phyloP scores from a whole-genome alignment of 345 rosid species.

The Eucalyptus pauciflora region DNA sequence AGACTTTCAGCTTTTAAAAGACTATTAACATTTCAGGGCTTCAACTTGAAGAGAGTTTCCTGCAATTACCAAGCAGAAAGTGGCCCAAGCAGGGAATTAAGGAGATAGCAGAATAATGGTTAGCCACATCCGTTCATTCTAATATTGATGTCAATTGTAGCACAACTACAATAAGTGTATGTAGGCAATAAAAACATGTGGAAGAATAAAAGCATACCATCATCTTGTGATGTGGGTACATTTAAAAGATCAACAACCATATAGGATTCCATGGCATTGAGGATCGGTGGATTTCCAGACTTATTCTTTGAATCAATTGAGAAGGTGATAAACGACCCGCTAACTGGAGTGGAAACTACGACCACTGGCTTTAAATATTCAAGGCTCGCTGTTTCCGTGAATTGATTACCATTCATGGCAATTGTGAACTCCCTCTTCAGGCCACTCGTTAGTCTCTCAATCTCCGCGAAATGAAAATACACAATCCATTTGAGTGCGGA shows the following conservation, averaged over 20 bases:
- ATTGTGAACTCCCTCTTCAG: not conserved
- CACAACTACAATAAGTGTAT: too few relatives aligned
- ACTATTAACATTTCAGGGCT: too few relatives aligned
- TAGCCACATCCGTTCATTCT: too few relatives aligned
- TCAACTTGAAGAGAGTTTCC: too few relatives aligned
- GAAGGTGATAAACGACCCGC: fast-evolving
- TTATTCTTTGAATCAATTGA: not conserved
- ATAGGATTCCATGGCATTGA: not conserved
- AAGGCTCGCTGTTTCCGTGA: not conserved
- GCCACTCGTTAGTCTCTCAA: not conserved
- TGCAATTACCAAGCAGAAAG: too few relatives aligned
- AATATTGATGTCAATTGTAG: too few relatives aligned
- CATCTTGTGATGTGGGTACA: not conserved
- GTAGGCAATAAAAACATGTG: not conserved
- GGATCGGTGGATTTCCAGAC: not conserved
- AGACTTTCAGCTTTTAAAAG: too few relatives aligned
- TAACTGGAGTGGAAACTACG: not conserved
- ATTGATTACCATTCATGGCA: not conserved
- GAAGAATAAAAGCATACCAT: not conserved
- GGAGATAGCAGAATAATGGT: too few relatives aligned
- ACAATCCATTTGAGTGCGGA: not conserved
- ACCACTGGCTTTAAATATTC: not conserved
- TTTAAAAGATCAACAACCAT: not conserved
- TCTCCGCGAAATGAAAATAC: slow-evolving; percentile 5
- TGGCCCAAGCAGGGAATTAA: too few relatives aligned